Base-by-base conservation (phyloP, 345 rosid genomes). In the Lepidium didymum region DNA sequence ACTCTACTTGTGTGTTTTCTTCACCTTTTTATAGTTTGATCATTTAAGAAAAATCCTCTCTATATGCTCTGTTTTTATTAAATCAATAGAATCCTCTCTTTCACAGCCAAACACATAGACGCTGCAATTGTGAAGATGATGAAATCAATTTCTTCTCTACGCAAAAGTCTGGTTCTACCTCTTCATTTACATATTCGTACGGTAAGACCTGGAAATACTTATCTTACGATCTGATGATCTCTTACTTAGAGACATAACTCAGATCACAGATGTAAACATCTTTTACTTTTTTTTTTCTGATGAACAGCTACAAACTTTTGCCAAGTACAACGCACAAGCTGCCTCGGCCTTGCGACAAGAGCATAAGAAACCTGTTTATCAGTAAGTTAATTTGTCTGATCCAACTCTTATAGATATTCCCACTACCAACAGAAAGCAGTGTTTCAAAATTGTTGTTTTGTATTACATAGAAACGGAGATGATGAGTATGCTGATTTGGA, bases 401-500 rank as follows among this genome's bases (percentile, higher is more conserved):
- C 50, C 34, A 69, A 8, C 34, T 38, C 41, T 29, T 59, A 7
- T 6, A 2, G 10, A 18, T 57, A 12, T 38, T 21, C n/a, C 9
- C 36, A 53, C 62, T 15, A 42, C 46, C 45, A 23, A 16, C 56
- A 0, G 12, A 35, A 56, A 15, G 45, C 55, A 63, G 33, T 75
- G 60, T 43, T 57, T 60, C 41, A 54, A 12, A 43, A 4, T 45
- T 19, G 7, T 42, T 43, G 42, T 60, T 18, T 8, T 11, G 69
- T 51, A 53, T 68, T 27, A 13, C 33, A 62, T 56, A 69, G 45
- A 6, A 49, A 8, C 14, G 64, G 82, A 13, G 83, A 78, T 10
- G 86, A 84, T 68, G 90, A 82, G 63, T 84, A 83, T 65, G 96
- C 82, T 33, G 86, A 86, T 44, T 59, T 87, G 79, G 96, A 90